Evolutionary conservation across 73 alveolate genomes (phyloP).

Genomic region (Tetrahymena borealis): DNA sequence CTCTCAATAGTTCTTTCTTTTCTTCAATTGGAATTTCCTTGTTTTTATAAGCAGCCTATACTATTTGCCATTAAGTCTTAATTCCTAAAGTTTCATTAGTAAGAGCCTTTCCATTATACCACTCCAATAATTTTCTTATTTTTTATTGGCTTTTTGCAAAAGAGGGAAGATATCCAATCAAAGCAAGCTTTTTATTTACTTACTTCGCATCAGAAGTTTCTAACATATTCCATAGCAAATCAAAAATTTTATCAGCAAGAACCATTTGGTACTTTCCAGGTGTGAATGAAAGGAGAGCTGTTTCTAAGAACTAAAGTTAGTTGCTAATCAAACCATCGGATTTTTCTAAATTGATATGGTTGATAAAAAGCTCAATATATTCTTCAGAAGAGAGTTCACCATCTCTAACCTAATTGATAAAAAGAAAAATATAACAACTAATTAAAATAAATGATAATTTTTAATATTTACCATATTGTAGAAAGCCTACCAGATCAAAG

Average conservation of each 20-base stretch:
- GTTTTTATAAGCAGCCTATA: not conserved
- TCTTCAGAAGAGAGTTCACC: conserved; percentile 35
- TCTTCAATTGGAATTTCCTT: not conserved
- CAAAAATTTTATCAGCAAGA: conserved; percentile 10
- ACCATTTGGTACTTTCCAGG: conserved; percentile 18
- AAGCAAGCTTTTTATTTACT: not conserved
- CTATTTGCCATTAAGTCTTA: conserved; percentile 27
- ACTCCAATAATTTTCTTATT: not conserved
- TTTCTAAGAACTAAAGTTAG: conserved; percentile 1
- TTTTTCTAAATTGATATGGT: conserved; percentile 1
- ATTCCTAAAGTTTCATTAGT: conserved; percentile 1
- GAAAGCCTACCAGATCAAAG: not conserved
- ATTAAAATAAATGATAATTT: not conserved
- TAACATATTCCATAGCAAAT: not conserved
- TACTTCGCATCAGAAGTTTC: not conserved
- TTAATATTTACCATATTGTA: not conserved
- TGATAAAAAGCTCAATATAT: conserved; percentile 6
- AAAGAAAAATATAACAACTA: not conserved
- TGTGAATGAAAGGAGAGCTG: conserved; percentile 13
- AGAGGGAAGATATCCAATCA: conserved; percentile 3
- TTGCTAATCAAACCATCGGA: conserved; percentile 33
- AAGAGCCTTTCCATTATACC: conserved; percentile 12
- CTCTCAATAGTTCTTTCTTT: conserved; percentile 4
- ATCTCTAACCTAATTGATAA: conserved; percentile 19
- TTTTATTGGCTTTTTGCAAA: conserved; percentile 18